Base-by-base conservation (phyloP, 352 stramenopile genomes). In the Phytophthora tentaculata region DNA sequence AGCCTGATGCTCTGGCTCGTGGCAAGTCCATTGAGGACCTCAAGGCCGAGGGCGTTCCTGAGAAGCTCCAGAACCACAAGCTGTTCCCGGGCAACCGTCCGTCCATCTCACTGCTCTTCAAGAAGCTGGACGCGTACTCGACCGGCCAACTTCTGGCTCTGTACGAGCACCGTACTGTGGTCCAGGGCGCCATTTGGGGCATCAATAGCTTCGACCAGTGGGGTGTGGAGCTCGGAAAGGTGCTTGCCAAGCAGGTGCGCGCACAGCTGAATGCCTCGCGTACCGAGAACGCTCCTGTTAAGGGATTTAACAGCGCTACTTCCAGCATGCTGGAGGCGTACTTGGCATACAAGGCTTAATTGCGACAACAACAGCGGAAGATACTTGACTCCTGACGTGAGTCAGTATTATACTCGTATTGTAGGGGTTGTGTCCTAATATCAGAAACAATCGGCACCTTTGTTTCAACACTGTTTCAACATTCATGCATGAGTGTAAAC, bases 131-230 rank as follows among this genome's bases (percentile, higher is more conserved):
- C 73, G 94, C 97, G 24, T 99, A 96, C 80, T 90, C 91, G 56
- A 80, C 91, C 20, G 98, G 98, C 26, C 97, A 99, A 77, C 74
- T 99, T 26, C 81, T 99, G 16, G 95, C 98, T 50, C 83, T 99
- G 52, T 99, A 99, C 80, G 98, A 99, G 79, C 97, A 99, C 80
- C 90, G 97, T 67, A 99, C 96, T 28, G 97, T 97, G 16, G 81
- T 95, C 54, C 97, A 99, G 79, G 98, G 98, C 8, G 98, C 98
- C 52, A 97, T 99, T 60, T 99, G 98, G 98, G 95, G 98, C 71
- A 86, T 99, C 68, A 99, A 99, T 84, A 98, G 85, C 54, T 99
- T 99, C 77, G 97, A 99, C 82, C 96, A 99, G 81, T 99, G 95
- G 96, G 97, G 97, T 60, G 96, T 99, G 22, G 94, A 99, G 84